A percentile compares a stretch with the other conserved stretches of the same genome.
Conservation (phyloP, 179 eudicot genomes). For the Beta corolliflora region DNA sequence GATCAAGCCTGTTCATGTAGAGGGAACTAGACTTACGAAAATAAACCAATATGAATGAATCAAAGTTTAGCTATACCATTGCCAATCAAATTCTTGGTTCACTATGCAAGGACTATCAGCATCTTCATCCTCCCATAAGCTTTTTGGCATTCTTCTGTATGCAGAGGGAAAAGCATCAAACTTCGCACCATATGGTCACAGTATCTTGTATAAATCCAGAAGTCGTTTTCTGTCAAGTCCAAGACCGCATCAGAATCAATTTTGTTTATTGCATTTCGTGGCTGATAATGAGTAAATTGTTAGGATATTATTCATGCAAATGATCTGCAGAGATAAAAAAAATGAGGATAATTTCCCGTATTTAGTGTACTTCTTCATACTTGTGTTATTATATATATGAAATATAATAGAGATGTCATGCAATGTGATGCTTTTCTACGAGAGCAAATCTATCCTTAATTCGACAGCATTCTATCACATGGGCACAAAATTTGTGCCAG, state of each 20-base stretch:
- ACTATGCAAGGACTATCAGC: background rate
- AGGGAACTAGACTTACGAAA: constrained; percentile 5
- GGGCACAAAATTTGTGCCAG: background rate
- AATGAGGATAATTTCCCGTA: too few relatives aligned
- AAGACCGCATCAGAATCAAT: background rate
- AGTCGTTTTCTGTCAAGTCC: background rate
- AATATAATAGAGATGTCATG: too few relatives aligned
- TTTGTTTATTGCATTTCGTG: too few relatives aligned
- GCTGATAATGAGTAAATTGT: too few relatives aligned
- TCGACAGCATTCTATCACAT: background rate
- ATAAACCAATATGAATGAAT: background rate
- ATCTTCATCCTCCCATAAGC: background rate
- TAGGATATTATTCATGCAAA: too few relatives aligned
- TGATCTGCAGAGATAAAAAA: too few relatives aligned
- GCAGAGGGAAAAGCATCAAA: background rate
- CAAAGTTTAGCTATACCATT: background rate
- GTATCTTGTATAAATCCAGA: background rate
- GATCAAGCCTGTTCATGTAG: background rate
- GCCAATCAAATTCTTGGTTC: background rate
- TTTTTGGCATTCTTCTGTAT: background rate
- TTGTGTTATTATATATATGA: too few relatives aligned
- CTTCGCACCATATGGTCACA: background rate
- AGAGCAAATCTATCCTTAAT: background rate
- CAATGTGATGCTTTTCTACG: background rate
- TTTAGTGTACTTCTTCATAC: too few relatives aligned